Evolutionary conservation across 2,329 filamentous ascomycete species (phyloP).

Genomic region (Pseudocercospora eumusae): DNA sequence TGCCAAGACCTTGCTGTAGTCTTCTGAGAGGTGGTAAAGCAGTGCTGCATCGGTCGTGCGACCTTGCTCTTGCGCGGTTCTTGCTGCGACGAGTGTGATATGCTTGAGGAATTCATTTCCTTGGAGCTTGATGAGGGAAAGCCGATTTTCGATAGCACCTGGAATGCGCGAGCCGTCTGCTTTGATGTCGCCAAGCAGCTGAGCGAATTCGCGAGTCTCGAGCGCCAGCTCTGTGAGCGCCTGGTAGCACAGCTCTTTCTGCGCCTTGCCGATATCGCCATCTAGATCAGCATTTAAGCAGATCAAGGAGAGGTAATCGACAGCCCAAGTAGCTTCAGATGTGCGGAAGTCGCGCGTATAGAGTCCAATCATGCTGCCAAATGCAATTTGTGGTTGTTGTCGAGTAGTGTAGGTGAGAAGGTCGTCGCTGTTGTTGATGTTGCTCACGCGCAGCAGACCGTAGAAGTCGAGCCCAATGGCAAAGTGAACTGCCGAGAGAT

Average conservation of each 20-base stretch:
- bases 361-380: constrained; percentile 87
- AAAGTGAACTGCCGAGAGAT: constrained; percentile 93
- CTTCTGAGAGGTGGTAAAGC: constrained; percentile 88
- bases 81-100: constrained; percentile 91
- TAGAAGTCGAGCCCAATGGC: constrained; percentile 87
- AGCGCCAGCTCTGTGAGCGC: constrained; percentile 89
- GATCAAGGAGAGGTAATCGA: constrained; percentile 89
- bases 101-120: constrained; percentile 84
- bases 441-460: constrained; percentile 81
- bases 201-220: constrained; percentile 95
- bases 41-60: constrained; percentile 91
- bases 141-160: constrained; percentile 83
- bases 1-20: constrained; percentile 90
- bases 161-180: constrained; percentile 81
- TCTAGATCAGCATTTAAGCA: constrained; percentile 85
- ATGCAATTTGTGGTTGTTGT: constrained; percentile 81
- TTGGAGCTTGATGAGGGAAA: constrained; percentile 74
- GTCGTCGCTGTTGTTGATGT: constrained; percentile 73
- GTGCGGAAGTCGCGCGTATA: constrained; percentile 96
- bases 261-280: constrained; percentile 71
- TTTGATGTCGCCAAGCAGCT: constrained; percentile 86
- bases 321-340: constrained; percentile 82
- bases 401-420: constrained; percentile 66
- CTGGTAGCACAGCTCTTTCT: constrained; percentile 83
- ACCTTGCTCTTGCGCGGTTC: constrained; percentile 90